Evolutionary conservation across 2,329 filamentous ascomycete species (phyloP).

Genomic region (Colletotrichum eleusines): DNA sequence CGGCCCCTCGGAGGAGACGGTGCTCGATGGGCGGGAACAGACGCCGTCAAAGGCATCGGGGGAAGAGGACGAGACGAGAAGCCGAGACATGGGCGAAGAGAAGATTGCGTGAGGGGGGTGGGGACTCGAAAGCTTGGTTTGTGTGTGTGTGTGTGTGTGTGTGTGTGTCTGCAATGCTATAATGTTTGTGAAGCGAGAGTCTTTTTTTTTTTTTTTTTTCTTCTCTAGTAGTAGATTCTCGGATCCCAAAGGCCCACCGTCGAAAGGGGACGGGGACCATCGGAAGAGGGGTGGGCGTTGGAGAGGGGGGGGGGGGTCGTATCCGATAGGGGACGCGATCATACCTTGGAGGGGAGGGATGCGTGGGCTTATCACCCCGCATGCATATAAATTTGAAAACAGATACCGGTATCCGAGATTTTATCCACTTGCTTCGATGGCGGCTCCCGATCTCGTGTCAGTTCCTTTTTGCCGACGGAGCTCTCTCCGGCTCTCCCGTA

Average conservation of each 20-base stretch:
- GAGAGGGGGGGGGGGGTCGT: background rate
- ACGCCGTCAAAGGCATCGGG: background rate
- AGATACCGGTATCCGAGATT: background rate
- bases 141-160: background rate
- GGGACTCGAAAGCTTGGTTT: no score
- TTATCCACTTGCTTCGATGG: background rate
- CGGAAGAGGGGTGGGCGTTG: no score
- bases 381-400: background rate
- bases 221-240: background rate
- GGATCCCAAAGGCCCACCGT: background rate
- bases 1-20: constrained; percentile 30
- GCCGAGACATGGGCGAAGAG: constrained; percentile 1
- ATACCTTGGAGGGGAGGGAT: background rate
- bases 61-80: background rate
- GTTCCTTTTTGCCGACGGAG: background rate
- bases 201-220: background rate
- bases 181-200: constrained; percentile 2
- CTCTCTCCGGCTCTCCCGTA: background rate
- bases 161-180: background rate
- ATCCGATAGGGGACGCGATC: background rate
- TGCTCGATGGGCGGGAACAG: constrained; percentile 15
- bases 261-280: no score
- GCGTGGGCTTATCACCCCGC: background rate
- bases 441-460: no score
- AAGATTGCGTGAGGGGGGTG: background rate